These are phyloP conservation scores for Darksidea phi DNA, from an alignment of 495 filamentous ascomycete genomes.

Conservation along the genomic window DNA sequence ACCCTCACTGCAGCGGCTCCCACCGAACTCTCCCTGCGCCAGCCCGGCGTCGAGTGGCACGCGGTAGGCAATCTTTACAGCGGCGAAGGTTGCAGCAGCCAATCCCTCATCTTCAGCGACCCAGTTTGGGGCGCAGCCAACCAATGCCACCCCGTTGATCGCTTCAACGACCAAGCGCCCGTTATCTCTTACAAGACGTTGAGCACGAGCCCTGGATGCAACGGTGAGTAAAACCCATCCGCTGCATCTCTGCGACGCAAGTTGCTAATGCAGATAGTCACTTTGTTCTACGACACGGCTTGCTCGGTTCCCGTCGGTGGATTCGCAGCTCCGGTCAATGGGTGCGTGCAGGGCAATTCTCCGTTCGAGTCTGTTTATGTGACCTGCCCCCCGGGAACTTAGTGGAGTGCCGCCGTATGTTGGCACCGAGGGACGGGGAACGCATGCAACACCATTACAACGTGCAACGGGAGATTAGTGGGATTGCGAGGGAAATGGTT, in stretches of 20 bases:
- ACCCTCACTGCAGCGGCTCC: constrained; percentile 7
- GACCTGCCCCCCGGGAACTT: constrained; percentile 8
- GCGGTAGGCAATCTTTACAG: constrained; percentile 23
- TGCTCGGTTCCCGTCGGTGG: constrained; percentile 6
- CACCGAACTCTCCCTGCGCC: background rate
- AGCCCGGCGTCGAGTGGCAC: constrained; percentile 10
- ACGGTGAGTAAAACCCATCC: too few species aligned
- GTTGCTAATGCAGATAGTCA: too few species aligned
- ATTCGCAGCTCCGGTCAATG: background rate
- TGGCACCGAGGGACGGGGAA: too few species aligned
- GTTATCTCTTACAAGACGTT: constrained; percentile 14
- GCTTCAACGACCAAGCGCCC: background rate
- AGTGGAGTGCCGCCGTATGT: too few species aligned
- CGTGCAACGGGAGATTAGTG: too few species aligned
- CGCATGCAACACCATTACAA: too few species aligned
- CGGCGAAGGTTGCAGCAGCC: constrained; percentile 11
- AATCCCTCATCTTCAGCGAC: constrained; percentile 17
- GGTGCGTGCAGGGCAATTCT: constrained; percentile 7
- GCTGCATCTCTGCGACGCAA: too few species aligned
- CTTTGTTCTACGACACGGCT: background rate
- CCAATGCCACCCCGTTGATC: constrained; percentile 11
- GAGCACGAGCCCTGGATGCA: constrained; percentile 5
- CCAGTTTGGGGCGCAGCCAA: constrained; percentile 19
- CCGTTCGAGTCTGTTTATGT: constrained; percentile 14
- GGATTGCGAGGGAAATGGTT: too few species aligned